phyloP scores from a whole-genome alignment of 1,284 basidiomycete genomes.

The Schizopora paradoxa region DNA sequence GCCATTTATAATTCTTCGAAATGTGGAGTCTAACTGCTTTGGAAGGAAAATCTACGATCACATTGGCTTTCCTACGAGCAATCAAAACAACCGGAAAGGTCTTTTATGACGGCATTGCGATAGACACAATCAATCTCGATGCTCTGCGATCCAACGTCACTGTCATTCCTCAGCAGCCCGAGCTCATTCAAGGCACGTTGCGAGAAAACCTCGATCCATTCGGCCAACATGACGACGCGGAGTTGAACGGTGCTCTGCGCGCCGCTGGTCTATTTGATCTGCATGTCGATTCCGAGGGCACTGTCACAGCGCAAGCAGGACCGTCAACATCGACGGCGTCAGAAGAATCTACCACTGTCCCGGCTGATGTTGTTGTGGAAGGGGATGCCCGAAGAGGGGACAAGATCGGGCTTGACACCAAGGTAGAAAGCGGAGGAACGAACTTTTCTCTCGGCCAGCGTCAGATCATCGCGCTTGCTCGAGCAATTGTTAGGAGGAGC shows the following conservation, averaged over 20 bases:
- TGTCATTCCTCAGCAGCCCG: conserved; percentile 44
- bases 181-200: conserved; percentile 21
- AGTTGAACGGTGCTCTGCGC: conserved; percentile 42
- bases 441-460: conserved; percentile 25
- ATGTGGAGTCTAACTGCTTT: background rate
- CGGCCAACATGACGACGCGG: conserved; percentile 40
- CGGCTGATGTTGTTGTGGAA: too few species aligned
- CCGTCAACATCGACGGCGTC: too few species aligned
- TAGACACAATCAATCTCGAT: conserved; percentile 34
- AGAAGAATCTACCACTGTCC: too few species aligned
- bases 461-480: conserved; percentile 30
- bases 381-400: too few species aligned
- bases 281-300: conserved; percentile 17
- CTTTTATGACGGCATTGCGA: conserved; percentile 30
- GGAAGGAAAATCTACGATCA: conserved; percentile 29
- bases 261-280: conserved; percentile 33
- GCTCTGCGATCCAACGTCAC: conserved; percentile 39
- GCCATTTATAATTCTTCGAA: background rate
- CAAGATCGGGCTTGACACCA: conserved; percentile 1
- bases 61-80: conserved; percentile 37
- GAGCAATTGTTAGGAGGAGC: conserved; percentile 26
- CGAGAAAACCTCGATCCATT: conserved; percentile 33
- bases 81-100: conserved; percentile 37
- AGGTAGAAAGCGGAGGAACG: conserved; percentile 18
- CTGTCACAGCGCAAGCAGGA: too few species aligned